A percentile compares a stretch with the other conserved stretches of the same genome.
Conservation (phyloP, 2,329 filamentous ascomycete genomes). For the Pseudogymnoascus sp. region DNA sequence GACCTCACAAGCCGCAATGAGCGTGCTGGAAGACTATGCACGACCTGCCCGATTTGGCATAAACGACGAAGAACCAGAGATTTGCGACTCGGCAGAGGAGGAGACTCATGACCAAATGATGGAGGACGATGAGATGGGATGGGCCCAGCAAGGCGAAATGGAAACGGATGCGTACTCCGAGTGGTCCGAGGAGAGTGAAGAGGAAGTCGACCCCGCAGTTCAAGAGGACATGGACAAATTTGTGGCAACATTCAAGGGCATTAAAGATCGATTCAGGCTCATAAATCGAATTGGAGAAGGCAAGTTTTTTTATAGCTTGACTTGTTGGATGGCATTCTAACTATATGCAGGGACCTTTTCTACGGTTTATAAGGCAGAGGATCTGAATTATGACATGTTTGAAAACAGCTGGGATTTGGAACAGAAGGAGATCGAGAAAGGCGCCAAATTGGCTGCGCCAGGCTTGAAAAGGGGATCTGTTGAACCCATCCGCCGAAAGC, state of each 20-base stretch:
- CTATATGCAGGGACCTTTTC: conserved; percentile 74
- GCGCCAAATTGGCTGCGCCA: conserved; percentile 62
- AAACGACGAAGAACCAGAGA: conserved; percentile 1
- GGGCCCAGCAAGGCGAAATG: conserved; percentile 13
- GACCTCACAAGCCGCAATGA: not conserved
- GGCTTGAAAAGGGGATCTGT: conserved; percentile 46
- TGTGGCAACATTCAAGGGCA: conserved; percentile 72
- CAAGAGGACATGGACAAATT: conserved; percentile 82
- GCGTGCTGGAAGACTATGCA: not conserved
- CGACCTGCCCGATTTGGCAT: not conserved
- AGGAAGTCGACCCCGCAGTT: conserved; percentile 57
- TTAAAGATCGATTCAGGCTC: conserved; percentile 74
- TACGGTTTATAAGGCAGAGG: conserved; percentile 97
- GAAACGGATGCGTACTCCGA: conserved; percentile 35
- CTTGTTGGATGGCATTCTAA: conserved; percentile 12
- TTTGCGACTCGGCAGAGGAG: conserved; percentile 8
- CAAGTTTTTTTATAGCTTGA: conserved; percentile 29
- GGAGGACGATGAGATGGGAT: conserved; percentile 17
- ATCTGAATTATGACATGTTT: conserved; percentile 75
- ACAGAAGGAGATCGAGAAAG: conserved; percentile 51
- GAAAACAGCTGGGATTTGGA: conserved; percentile 81
- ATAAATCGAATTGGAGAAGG: conserved; percentile 98
- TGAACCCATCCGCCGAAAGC: conserved; percentile 35
- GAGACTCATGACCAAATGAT: conserved; percentile 11
- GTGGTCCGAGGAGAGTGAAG: conserved; percentile 49